Evolutionary conservation across 2,329 filamentous ascomycete species (phyloP).

Genomic region (Fusarium sp.): DNA sequence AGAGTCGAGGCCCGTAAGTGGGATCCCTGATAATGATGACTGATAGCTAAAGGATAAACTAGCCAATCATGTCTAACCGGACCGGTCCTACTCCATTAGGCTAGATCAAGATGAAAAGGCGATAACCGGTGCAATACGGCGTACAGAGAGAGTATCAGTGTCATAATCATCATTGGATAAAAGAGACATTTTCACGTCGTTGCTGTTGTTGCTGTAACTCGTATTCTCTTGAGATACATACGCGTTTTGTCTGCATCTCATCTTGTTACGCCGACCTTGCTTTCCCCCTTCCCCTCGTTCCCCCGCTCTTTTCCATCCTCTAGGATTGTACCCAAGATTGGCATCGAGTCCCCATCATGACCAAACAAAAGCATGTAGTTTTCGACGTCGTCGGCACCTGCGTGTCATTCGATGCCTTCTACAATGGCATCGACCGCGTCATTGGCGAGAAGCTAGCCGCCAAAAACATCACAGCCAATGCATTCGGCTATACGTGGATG

Average conservation of each 20-base stretch:
- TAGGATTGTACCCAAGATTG: no score
- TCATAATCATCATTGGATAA: constrained; percentile 13
- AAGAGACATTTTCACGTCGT: not conserved
- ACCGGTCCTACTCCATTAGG: not conserved
- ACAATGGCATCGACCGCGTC: not conserved
- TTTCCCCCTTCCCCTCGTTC: no score
- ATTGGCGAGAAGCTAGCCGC: constrained; percentile 2
- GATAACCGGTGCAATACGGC: not conserved
- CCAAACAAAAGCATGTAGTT: constrained; percentile 15
- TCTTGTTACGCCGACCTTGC: not conserved
- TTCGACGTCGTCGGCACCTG: constrained; percentile 19
- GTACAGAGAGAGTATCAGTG: not conserved
- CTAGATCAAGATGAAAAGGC: not conserved
- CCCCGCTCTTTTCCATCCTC: not conserved
- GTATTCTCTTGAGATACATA: not conserved
- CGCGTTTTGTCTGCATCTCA: not conserved
- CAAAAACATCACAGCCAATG: constrained; percentile 7
- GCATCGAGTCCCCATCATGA: not conserved
- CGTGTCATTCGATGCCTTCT: constrained; percentile 9
- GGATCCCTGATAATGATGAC: not conserved
- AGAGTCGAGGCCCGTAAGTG: not conserved
- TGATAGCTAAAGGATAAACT: not conserved
- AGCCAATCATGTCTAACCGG: constrained; percentile 2
- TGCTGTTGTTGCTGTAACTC: not conserved
- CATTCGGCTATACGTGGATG: constrained; percentile 22